phyloP scores from a whole-genome alignment of 1,284 basidiomycete species.

The Ustilago cynodontis region DNA sequence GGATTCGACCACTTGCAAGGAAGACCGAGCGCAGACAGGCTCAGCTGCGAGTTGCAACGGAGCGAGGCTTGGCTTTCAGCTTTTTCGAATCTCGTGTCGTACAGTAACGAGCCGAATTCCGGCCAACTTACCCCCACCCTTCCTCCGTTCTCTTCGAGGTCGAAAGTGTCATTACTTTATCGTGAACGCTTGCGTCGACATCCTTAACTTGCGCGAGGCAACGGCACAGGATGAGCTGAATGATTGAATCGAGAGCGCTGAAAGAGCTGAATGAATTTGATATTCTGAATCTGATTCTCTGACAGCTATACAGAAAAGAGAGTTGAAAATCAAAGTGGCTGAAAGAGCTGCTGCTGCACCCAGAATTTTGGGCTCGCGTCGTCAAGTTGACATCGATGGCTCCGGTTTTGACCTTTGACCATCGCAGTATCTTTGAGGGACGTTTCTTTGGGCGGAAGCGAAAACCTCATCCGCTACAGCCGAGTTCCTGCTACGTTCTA shows the following conservation, averaged over 20 bases:
- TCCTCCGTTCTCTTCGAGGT: too few relatives aligned
- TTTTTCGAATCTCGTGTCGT: neutral
- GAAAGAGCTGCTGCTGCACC: neutral
- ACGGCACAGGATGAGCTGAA: too few relatives aligned
- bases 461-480: neutral
- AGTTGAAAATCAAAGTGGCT: neutral
- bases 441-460: neutral
- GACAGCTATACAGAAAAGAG: neutral
- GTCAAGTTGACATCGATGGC: conserved; percentile 8
- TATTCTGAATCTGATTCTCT: conserved; percentile 3
- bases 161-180: too few relatives aligned
- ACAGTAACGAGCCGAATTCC: neutral
- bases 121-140: neutral
- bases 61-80: conserved; percentile 14
- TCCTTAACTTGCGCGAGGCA: too few relatives aligned
- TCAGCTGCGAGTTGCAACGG: conserved; percentile 1
- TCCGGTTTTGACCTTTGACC: neutral
- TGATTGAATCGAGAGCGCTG: neutral
- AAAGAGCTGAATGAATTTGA: neutral
- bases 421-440: neutral
- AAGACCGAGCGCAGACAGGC: neutral
- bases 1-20: neutral
- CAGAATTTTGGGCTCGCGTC: conserved; percentile 3
- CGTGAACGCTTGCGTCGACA: neutral
- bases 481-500: neutral